Evolutionary conservation across 2,329 filamentous ascomycete species (phyloP), one percentile per base, ranked within the genome.

Genomic region (Phymatotrichopsis omnivora): DNA sequence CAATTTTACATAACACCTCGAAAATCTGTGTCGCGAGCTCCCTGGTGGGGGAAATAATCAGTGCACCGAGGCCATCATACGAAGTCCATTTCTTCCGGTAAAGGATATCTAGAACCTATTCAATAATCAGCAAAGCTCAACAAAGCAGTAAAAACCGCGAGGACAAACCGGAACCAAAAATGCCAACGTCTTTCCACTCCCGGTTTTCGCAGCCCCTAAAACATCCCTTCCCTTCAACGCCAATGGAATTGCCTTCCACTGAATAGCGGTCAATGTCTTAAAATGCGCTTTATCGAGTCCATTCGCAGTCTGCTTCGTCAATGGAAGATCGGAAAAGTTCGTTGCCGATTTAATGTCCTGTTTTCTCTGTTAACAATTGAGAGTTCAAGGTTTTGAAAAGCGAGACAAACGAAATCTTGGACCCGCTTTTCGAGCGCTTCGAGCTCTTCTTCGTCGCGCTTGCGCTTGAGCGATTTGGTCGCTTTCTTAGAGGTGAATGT

Each of bases 11-110:
- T 58, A 98, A 66, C 0, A 96, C 89, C 47, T 95, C 83, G 61
- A 96, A 98, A 51, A 94, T 98, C 64, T 98, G 91, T 29, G 93
- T 91, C 0, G 91, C 89, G 44, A 98, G 71, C 67, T 98, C 91
- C 60, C 91, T 80, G 6, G 91, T 98, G 1, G 91, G 91, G 1
- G 87, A 89, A 42, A 98, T 80, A 55, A 98, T 85, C 53, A 98
- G 73, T 4, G 91, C 91, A 7, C 89, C 89, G 23, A 98, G 70
- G 1, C 91, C 91, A 65, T 98, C 91, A 57, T 79, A 74, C 58
- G 93, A 84, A 12, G 91, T 83, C 80, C 87, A 95, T 72, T 80
- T 83, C 45, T 79, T 76, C 40, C 86, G 79, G 64, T 93, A 91
- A 2, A 98, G 73, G 59, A 89, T 93, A 65, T 98, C 91, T 38